Base-by-base conservation (phyloP, 805 yeast species). In the Candida sphagnicola region DNA sequence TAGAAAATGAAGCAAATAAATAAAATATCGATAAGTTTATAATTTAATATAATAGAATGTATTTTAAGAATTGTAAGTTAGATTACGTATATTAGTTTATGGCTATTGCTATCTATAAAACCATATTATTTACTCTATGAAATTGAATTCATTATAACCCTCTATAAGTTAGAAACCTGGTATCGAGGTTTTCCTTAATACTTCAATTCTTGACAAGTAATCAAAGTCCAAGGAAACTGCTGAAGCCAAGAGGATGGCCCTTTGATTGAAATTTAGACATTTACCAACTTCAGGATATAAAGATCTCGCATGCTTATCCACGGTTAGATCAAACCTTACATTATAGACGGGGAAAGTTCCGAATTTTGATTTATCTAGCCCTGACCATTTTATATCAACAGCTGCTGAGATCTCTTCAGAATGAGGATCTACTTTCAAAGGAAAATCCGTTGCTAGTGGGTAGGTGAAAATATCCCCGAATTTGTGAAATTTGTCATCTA, bases 191-290 rank as follows among this genome's bases (percentile, higher is more conserved):
- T 26, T 26, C 13, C 12, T 26, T 13, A 26, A 8, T 6, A 26
- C 29, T n/a, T 26, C 35, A 5, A 16, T 18, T 57, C 98, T 75
- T n/a, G 96, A 86, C 61, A 93, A 93, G 63, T 89, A 93, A 62
- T 93, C 99, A 61, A 88, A 93, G 60, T 93, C 99, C 43, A 93
- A 83, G 41, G 95, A 83, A 1, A 93, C 82, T 0, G 97, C 95
- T 43, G 84, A 85, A 0, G 88, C 95, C 39, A 93, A 68, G 57
- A 93, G 53, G 1, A 90, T 79, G 0, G 96, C 96, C 47, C 95
- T 75, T 59, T 93, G 85, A 56, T 85, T 93, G 31, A 88, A 62
- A 31, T 17, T 15, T 15, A 31, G 8, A 12, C 16, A 11, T 11
- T 8, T n/a, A n/a, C 21, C 21, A 16, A 24, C 5, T 8, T 25